These are phyloP conservation scores for Vigna hirtella DNA, from an alignment of 306 rosid genomes.

Conservation along the genomic window DNA sequence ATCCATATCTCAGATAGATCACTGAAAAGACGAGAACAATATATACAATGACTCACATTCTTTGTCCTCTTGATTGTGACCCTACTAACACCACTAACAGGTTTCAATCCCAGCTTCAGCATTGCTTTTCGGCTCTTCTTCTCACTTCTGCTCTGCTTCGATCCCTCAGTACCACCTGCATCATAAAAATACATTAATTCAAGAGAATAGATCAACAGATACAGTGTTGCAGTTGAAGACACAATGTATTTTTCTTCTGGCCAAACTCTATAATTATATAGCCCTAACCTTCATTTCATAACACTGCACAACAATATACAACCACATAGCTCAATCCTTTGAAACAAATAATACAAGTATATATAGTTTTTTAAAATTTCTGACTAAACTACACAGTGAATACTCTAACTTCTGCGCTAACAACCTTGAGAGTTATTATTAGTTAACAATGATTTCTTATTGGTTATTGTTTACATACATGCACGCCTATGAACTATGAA, in stretches of 20 bases:
- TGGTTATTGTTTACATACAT: neutral
- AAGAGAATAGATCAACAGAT: constrained; percentile 2
- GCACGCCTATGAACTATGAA: neutral
- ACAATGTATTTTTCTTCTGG: constrained; percentile 3
- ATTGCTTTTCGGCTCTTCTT: constrained; percentile 98
- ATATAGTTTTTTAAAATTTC: neutral
- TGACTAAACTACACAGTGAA: neutral
- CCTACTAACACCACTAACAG: constrained; percentile 87
- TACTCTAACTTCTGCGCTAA: neutral
- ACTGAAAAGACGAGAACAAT: neutral
- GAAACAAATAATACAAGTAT: neutral
- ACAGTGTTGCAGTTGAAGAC: neutral
- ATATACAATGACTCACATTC: constrained; percentile 53
- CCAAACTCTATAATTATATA: neutral
- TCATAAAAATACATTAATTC: constrained; percentile 17
- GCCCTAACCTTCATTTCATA: neutral
- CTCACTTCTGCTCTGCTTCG: constrained; percentile 98
- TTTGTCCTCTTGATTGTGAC: constrained; percentile 93
- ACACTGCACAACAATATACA: neutral
- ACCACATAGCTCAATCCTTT: neutral
- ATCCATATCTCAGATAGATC: neutral
- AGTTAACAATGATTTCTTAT: neutral
- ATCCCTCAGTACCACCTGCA: constrained; percentile 72
- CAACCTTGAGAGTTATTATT: neutral
- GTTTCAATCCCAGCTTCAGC: constrained; percentile 94